Evolutionary conservation across 805 yeast genomes (phyloP), one percentile per base, ranked within the genome.

Genomic region (Torulaspora maleeae): DNA sequence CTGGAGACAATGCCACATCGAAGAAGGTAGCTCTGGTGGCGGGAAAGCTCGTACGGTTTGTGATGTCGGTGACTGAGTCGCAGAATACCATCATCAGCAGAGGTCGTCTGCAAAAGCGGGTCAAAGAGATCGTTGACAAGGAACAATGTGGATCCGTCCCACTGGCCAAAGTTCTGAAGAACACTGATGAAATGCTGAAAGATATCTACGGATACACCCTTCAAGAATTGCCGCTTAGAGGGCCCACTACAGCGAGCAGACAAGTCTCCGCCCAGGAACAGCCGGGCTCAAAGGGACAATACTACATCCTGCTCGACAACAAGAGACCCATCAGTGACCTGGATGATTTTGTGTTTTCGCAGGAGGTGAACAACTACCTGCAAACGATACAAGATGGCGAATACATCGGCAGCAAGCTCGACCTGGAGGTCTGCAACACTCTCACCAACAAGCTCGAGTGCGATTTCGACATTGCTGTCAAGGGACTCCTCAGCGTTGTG

Each of bases 161-260:
- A 9, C 59, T 63, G 40, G 43, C 38, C 2, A 10, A 5, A 3
- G 25, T 60, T n/a, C 53, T 47, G 13, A 38, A 19, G 10, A 47
- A 48, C 12, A 42, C 58, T 13, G 59, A 61, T 38, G 13, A 20
- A 5, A 52, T 60, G 5, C 36, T 63, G n/a, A 36, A n/a, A 5
- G 58, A 55, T 44, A 51, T 59, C 10, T 61, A 52, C 44, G 66
- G 67, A 7, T 61, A 55, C 41, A 47, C 52, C 17, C 28, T 63
- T 17, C 41, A 38, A 22, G 60, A 64, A 1, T 41, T 57, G 33
- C 51, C 48, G 20, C 46, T 60, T 13, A 53, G 43, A 17, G 25
- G 34, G 9, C 35, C 20, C 9, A 25, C 27, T 13, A 17, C 27
- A 3, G 43, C 30, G 5, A 41, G 39, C 7, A n/a, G 27, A 8